Evolutionary conservation across 2,329 filamentous ascomycete genomes (phyloP), one percentile per base, ranked within the genome.

Genomic region (Aureobasidium zeae): DNA sequence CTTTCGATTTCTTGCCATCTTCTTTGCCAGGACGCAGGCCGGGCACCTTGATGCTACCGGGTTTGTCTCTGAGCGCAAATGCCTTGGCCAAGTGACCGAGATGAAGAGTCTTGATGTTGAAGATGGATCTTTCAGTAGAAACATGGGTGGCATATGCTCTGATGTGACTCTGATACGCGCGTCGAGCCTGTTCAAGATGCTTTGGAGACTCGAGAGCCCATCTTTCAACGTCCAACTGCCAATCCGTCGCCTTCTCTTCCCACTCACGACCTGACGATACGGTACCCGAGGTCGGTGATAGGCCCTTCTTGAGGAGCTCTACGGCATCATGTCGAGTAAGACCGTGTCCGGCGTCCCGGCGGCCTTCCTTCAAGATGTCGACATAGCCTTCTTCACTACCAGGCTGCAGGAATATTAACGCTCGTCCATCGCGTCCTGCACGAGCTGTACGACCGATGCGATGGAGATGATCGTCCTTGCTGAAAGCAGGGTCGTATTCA

Each of bases 401-500:
- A 0, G 91, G 91, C 47, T 88, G 78, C 11, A 98, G 76, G 70
- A 96, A 96, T 17, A 96, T 79, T 9, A 85, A 73, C 0, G 91
- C 87, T 45, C 88, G 81, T 20, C 91, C 91, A 9, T 89, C 76
- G 5, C 85, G 82, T 12, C 91, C 91, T 1, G 93, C 86, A 70
- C 91, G 85, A 3, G 91, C 91, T 9, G 91, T 98, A 61, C 91
- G 83, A 44, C 91, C 91, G 44, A 96, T 86, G 45, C 91, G 82
- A 66, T 98, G 91, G 6, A 95, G 74, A 61, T 98, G 91, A 61
- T 98, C 91, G 48, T 88, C 84, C 17, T 86, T 80, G 58, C 83
- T 86, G 64, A 96, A 96, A 2, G 91, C 86, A 0, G 91, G 88
- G 58, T 98, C 91, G 59, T 94, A 96, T 62, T 98, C 91, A 45